A percentile compares a stretch with the other conserved stretches of the same genome.
Evolutionary conservation across 148 eudicot species (phyloP).

Genomic region (Rhododendron griersonianum): DNA sequence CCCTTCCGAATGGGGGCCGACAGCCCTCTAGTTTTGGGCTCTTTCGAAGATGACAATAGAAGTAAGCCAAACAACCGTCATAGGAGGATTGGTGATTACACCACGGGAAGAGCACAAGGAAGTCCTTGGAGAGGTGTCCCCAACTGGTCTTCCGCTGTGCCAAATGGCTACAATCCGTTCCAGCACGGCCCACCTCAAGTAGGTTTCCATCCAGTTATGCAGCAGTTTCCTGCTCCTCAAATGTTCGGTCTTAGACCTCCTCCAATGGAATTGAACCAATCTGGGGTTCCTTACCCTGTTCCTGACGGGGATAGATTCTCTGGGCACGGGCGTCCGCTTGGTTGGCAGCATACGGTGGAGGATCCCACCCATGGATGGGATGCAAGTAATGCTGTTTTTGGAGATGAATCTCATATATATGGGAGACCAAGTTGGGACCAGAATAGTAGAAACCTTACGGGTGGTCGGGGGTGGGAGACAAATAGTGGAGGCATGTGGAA

Average conservation of each 20-base stretch:
- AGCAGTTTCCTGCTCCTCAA: constrained; percentile 63
- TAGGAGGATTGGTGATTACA: constrained; percentile 65
- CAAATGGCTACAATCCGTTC: constrained; percentile 78
- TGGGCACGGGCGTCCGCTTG: constrained; percentile 61
- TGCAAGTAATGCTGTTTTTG: constrained; percentile 51
- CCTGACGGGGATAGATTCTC: constrained; percentile 66
- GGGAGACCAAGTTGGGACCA: constrained; percentile 48
- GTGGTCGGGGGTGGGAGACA: constrained; percentile 49
- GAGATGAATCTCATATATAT: constrained; percentile 62
- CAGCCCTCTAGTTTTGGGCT: constrained; percentile 45
- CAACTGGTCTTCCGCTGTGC: constrained; percentile 77
- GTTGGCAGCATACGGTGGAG: constrained; percentile 70
- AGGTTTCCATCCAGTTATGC: constrained; percentile 59
- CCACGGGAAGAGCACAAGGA: constrained; percentile 66
- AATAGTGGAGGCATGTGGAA: constrained; percentile 60
- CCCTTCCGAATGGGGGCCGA: constrained; percentile 65
- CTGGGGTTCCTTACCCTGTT: constrained; percentile 64
- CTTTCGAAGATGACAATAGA: constrained; percentile 63
- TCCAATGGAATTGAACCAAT: constrained; percentile 67
- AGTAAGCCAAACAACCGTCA: constrained; percentile 54
- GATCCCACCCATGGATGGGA: constrained; percentile 82
- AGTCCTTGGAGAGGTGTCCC: constrained; percentile 77
- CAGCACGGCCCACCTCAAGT: constrained; percentile 79
- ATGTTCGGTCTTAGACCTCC: constrained; percentile 74
- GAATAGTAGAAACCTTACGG: constrained; percentile 25